Conservation (phyloP, 257 asterid species). For the Solanum medicagineum region DNA sequence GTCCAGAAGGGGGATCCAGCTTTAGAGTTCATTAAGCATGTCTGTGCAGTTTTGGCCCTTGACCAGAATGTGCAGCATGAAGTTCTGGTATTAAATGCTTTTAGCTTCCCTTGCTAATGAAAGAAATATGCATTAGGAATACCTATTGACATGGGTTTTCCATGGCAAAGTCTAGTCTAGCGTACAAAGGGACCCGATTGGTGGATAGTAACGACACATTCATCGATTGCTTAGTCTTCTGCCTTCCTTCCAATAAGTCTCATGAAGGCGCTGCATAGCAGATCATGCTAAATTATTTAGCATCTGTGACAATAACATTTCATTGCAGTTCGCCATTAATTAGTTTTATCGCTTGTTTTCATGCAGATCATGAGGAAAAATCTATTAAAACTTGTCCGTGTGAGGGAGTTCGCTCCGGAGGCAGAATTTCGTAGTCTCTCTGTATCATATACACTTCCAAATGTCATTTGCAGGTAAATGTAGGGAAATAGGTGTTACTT, state of each 20-base stretch:
- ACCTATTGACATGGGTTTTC: background rate
- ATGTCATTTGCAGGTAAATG: conserved; percentile 85
- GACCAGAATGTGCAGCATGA: conserved; percentile 94
- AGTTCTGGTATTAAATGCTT: conserved; percentile 60
- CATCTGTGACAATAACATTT: background rate
- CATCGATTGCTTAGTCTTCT: background rate
- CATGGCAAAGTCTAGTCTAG: background rate
- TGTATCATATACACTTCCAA: conserved; percentile 53
- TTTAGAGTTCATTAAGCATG: conserved; percentile 83
- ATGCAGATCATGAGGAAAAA: conserved; percentile 92
- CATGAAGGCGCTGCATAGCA: background rate
- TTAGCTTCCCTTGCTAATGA: background rate
- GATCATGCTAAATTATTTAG: background rate
- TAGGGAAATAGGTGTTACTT: background rate
- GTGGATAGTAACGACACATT: background rate
- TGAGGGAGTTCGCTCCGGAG: conserved; percentile 93
- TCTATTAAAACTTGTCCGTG: conserved; percentile 65
- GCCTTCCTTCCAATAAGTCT: background rate
- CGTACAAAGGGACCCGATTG: background rate
- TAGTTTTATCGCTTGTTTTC: background rate
- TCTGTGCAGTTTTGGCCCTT: conserved; percentile 85
- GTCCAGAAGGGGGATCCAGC: conserved; percentile 60
- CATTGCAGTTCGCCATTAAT: background rate
- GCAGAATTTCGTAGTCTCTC: conserved; percentile 52
- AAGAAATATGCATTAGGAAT: background rate